Evolutionary conservation across 768 basidiomycete genomes (phyloP).

Genomic region (Lactifluus hygrophoroides): DNA sequence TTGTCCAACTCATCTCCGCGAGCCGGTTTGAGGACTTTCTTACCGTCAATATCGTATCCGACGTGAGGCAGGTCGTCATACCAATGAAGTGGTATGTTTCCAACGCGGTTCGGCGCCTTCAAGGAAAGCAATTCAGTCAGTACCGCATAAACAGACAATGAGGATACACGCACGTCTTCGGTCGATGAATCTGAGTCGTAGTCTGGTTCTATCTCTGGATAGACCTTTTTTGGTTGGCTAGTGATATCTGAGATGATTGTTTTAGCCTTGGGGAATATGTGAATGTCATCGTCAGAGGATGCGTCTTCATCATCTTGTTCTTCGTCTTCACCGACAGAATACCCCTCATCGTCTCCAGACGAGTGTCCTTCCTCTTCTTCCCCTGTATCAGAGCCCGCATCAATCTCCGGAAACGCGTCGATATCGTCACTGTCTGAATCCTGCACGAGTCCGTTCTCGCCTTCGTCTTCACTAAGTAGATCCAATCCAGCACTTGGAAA

Average conservation of each 20-base stretch:
- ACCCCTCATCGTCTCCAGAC: slow-evolving; percentile 29
- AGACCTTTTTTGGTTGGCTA: slow-evolving; percentile 73
- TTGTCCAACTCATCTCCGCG: slow-evolving; percentile 96
- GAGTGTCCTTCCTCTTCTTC: slow-evolving; percentile 62
- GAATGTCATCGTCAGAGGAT: slow-evolving; percentile 39
- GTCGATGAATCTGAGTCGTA: slow-evolving; percentile 90
- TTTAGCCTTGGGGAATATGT: slow-evolving; percentile 54
- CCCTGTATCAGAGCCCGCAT: slow-evolving; percentile 33
- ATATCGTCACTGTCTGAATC: slow-evolving; percentile 49
- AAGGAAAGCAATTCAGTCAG: slow-evolving; percentile 11
- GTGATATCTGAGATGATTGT: slow-evolving; percentile 72
- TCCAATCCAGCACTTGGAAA: slow-evolving; percentile 46
- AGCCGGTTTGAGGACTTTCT: slow-evolving; percentile 87
- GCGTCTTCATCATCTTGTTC: slow-evolving; percentile 29
- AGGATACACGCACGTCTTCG: slow-evolving; percentile 60
- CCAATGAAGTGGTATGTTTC: slow-evolving; percentile 95
- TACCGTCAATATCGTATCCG: slow-evolving; percentile 93
- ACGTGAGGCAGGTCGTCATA: slow-evolving; percentile 99
- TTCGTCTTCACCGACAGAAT: slow-evolving; percentile 30
- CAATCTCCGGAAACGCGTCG: slow-evolving; percentile 60
- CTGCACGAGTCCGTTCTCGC: slow-evolving; percentile 28
- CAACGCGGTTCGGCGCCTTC: slow-evolving; percentile 90
- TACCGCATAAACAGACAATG: slow-evolving; percentile 2
- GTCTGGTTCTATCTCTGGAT: slow-evolving; percentile 82
- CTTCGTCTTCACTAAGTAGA: slow-evolving; percentile 70